These are phyloP conservation scores for Nakazawaea ishiwadae DNA, from an alignment of 805 yeast species.

Conservation along the genomic window DNA sequence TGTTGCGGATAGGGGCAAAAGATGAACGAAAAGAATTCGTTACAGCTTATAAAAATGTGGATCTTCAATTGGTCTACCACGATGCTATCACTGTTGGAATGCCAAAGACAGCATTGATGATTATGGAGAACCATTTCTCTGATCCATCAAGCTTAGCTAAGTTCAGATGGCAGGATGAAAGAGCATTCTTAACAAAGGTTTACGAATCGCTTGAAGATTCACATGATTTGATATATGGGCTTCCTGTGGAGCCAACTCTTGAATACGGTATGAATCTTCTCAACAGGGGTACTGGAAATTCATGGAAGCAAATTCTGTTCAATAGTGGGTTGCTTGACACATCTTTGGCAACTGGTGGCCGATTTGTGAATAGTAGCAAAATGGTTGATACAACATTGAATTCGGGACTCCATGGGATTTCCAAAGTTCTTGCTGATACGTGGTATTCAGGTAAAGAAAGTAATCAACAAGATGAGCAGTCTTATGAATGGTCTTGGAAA, in stretches of 20 bases:
- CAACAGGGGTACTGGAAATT: slow-evolving; percentile 23
- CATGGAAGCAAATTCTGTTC: slow-evolving; percentile 43
- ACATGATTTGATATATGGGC: slow-evolving; percentile 56
- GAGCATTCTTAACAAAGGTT: slow-evolving; percentile 25
- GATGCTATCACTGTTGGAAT: slow-evolving; percentile 29
- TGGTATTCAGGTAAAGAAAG: background rate
- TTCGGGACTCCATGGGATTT: slow-evolving; percentile 55
- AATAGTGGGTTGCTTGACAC: slow-evolving; percentile 56
- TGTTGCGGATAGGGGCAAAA: slow-evolving; percentile 37
- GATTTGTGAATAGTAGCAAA: slow-evolving; percentile 7
- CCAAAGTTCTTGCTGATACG: slow-evolving; percentile 30
- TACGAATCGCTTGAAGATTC: slow-evolving; percentile 54
- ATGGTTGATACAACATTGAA: slow-evolving; percentile 35
- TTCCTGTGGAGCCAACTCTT: slow-evolving; percentile 55
- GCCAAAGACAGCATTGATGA: slow-evolving; percentile 39
- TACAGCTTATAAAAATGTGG: slow-evolving; percentile 26
- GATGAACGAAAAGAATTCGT: slow-evolving; percentile 23
- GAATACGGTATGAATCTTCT: slow-evolving; percentile 44
- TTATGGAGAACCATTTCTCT: slow-evolving; percentile 39
- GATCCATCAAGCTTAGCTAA: slow-evolving; percentile 7
- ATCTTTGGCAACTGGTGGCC: slow-evolving; percentile 16
- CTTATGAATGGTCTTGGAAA: slow-evolving; percentile 71
- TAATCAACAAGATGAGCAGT: background rate
- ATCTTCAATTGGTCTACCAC: slow-evolving; percentile 23
- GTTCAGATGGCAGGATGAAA: slow-evolving; percentile 15